Base-by-base conservation (phyloP, 352 stramenopile genomes). In the Detonula confervacea region DNA sequence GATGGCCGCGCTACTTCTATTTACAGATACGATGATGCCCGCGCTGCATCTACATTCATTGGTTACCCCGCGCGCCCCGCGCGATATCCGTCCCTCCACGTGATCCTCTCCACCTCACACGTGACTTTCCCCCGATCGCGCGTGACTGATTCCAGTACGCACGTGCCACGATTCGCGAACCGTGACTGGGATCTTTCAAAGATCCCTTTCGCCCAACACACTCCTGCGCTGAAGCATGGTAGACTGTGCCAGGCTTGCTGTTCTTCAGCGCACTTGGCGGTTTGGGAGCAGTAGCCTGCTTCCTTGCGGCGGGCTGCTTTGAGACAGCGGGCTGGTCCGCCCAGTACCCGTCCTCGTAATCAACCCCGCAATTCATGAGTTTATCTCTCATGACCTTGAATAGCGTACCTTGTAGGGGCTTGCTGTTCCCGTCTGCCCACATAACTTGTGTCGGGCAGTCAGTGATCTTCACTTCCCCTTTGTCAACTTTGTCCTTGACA, bases 111-210 rank as follows among this genome's bases (percentile, higher is more conserved):
- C 30, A 37, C 8, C 3, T 8, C 42, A 12, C 12, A 12, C 42
- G 42, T 22, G 42, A 12, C n/a, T 51, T n/a, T n/a, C n/a, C n/a
- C n/a, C n/a, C n/a, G n/a, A 8, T 8, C 42, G 42, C 12, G 42
- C 42, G 42, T 22, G 42, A 12, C n/a, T 51, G 42, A 4, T 4
- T 12, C 12, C 11, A 51, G 11, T 22, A 12, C 42, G 42, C 12
- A 16, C 42, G 42, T 18, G 42, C n/a, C 42, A 51, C 42, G 42
- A 51, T 51, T 12, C 42, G 42, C 42, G 42, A 51, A 51, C 42
- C n/a, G 42, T 51, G 12, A 51, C 42, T 51, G 42, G 42, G 42
- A 51, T 51, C 42, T 51, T 51, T 51, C 4, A 22, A 51, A 51
- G n/a, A 22, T 22, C n/a, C 42, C 5, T 4, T 51, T 16, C n/a